phyloP scores from a whole-genome alignment of 2,329 filamentous ascomycete genomes.

The Aspergillus unguis region DNA sequence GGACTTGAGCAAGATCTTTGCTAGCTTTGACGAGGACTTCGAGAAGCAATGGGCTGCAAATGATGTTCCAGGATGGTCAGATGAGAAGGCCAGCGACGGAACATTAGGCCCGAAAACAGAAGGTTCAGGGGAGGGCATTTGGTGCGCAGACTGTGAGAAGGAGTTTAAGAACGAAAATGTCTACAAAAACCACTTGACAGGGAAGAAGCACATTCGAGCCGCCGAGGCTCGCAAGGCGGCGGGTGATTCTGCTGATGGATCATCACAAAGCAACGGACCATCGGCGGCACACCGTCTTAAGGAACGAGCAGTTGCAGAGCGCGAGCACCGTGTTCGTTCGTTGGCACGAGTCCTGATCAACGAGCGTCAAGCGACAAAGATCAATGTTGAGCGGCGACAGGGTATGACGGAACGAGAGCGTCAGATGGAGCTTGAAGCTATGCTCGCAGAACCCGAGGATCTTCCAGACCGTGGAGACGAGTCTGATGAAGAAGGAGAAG shows the following conservation, averaged over 20 bases:
- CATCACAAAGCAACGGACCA: constrained; percentile 21
- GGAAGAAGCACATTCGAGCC: constrained; percentile 89
- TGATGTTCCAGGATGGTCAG: constrained; percentile 73
- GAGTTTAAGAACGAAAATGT: constrained; percentile 95
- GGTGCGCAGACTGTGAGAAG: constrained; percentile 89
- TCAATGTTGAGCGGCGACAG: constrained; percentile 93
- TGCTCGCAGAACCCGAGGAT: constrained; percentile 62
- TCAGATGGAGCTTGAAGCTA: constrained; percentile 85
- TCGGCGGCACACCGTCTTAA: constrained; percentile 59
- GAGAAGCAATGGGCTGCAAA: constrained; percentile 77
- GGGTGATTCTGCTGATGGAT: constrained; percentile 37
- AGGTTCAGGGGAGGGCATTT: constrained; percentile 66
- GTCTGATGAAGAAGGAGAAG: constrained; percentile 73
- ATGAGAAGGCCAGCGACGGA: constrained; percentile 47
- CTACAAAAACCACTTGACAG: constrained; percentile 81
- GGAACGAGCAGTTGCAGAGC: constrained; percentile 84
- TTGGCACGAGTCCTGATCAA: constrained; percentile 79
- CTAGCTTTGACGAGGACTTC: constrained; percentile 77
- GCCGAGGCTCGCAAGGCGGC: constrained; percentile 60
- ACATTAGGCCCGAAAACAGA: constrained; percentile 48
- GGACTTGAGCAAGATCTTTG: constrained; percentile 74
- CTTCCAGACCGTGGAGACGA: constrained; percentile 44
- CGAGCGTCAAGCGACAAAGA: constrained; percentile 81
- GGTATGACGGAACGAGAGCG: constrained; percentile 97
- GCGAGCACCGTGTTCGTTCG: constrained; percentile 78